Base-by-base conservation (phyloP, 2,329 filamentous ascomycete genomes). In the Phyllosticta citriasiana region DNA sequence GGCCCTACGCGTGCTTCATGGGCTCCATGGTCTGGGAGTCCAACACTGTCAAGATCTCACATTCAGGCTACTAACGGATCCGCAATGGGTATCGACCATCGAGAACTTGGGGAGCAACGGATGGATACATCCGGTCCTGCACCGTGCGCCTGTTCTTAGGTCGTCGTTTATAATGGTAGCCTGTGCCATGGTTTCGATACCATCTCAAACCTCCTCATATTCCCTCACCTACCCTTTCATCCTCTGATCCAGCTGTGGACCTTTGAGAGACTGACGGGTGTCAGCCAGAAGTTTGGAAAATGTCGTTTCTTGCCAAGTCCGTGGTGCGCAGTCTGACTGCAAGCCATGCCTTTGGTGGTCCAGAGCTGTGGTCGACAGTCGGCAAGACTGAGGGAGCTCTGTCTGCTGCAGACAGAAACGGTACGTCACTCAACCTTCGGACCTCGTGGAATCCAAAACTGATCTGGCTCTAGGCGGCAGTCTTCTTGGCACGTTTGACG, bases 301-400 rank as follows among this genome's bases (percentile, higher is more conserved):
- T 61, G 59, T 61, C 59, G 53, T 61, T 61, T 55, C 24, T 57
- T 57, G 59, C 59, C 53, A 57, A 50, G 30, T 57, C 54, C 7
- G 40, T 61, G 24, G 54, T 61, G 19, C 50, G 24, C 12, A 50
- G 59, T 51, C 40, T 61, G 12, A 40, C 59, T 33, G 40, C 40
- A 22, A 55, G 58, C 19, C 51, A 54, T 40, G 14, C 59, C 27
- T 57, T 57, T 50, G 55, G 55, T 12, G 58, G 53, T 12, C 55
- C 58, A 27, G 59, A 30, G 53, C 12, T 54, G 59, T 30, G 59
- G 47, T 24, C 55, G 30, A 40, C 35, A 57, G 47, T 50, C 54
- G 59, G 59, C 22, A 35, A 16, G 22, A 57, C 59, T 7, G 26
- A 57, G n/a, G 59, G 54, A 12, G 24, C 27, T 33, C 56, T 61